Conservation (phyloP, 2,329 filamentous ascomycete species). For the Hirsutella rhossiliensis region DNA sequence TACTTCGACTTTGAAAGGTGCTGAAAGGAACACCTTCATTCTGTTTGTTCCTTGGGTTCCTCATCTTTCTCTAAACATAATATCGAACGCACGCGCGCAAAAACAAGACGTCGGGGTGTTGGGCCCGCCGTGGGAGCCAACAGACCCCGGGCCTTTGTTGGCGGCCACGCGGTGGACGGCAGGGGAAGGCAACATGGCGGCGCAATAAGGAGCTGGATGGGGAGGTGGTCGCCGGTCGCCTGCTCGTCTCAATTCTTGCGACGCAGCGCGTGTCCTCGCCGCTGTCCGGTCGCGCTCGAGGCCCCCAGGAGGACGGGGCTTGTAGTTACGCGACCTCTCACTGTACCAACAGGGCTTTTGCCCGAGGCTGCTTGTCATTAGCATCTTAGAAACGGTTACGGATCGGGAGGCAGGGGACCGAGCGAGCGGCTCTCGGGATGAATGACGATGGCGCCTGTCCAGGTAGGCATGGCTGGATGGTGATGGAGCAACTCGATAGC, state of each 20-base stretch:
- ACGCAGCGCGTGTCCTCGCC: neutral
- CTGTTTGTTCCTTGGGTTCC: neutral
- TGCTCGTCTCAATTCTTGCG: neutral
- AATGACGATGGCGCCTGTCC: too few relatives aligned
- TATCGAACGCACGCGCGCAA: neutral
- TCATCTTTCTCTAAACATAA: neutral
- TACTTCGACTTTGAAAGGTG: neutral
- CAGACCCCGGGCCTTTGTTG: neutral
- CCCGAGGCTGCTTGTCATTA: neutral
- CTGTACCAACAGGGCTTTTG: neutral
- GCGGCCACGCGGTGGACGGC: too few relatives aligned
- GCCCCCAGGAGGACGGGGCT: neutral
- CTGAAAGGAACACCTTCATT: neutral
- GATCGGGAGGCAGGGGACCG: too few relatives aligned
- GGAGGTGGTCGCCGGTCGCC: too few relatives aligned
- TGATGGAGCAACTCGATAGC: too few relatives aligned
- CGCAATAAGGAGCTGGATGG: neutral
- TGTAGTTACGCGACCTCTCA: neutral
- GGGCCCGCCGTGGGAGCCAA: neutral
- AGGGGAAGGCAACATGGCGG: too few relatives aligned
- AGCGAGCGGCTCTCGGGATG: neutral
- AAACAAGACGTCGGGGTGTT: neutral
- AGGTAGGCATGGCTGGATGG: too few relatives aligned
- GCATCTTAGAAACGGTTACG: neutral
- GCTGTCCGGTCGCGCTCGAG: neutral